phyloP scores from a whole-genome alignment of 192 early-diverging fungal species.

The Coemansia aciculifera region DNA sequence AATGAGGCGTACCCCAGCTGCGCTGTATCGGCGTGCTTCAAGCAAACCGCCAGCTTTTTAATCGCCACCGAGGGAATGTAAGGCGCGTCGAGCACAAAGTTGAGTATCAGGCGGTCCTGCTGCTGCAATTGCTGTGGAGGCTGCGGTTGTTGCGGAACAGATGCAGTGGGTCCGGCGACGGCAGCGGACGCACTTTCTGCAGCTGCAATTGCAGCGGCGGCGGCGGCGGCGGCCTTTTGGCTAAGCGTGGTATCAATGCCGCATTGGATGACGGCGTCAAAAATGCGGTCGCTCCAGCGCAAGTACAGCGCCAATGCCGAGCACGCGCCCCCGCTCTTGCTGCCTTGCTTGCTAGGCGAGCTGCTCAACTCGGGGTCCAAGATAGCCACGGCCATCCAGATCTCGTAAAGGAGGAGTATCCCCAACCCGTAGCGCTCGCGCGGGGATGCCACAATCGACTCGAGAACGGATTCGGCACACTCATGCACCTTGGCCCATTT shows the following conservation, averaged over 20 bases:
- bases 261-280: constrained; percentile 30
- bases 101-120: constrained; percentile 22
- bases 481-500: constrained; percentile 28
- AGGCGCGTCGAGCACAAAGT: constrained; percentile 44
- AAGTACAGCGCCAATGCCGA: constrained; percentile 37
- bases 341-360: not conserved
- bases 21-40: constrained; percentile 27
- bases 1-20: constrained; percentile 34
- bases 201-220: constrained; percentile 10
- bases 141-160: not conserved
- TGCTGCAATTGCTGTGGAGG: constrained; percentile 10
- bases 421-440: constrained; percentile 35
- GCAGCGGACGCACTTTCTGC: constrained; percentile 1
- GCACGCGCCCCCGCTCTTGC: constrained; percentile 1
- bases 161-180: not conserved
- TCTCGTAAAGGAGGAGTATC: constrained; percentile 42
- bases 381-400: constrained; percentile 48
- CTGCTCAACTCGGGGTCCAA: constrained; percentile 32
- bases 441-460: constrained; percentile 29
- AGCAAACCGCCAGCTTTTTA: constrained; percentile 24
- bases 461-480: constrained; percentile 27
- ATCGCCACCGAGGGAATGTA: constrained; percentile 14
- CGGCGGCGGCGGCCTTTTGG: constrained; percentile 14
- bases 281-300: constrained; percentile 43
- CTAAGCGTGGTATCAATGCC: constrained; percentile 19